Evolutionary conservation across 1,284 basidiomycete genomes (phyloP).

Genomic region (Ustilago bromivora): DNA sequence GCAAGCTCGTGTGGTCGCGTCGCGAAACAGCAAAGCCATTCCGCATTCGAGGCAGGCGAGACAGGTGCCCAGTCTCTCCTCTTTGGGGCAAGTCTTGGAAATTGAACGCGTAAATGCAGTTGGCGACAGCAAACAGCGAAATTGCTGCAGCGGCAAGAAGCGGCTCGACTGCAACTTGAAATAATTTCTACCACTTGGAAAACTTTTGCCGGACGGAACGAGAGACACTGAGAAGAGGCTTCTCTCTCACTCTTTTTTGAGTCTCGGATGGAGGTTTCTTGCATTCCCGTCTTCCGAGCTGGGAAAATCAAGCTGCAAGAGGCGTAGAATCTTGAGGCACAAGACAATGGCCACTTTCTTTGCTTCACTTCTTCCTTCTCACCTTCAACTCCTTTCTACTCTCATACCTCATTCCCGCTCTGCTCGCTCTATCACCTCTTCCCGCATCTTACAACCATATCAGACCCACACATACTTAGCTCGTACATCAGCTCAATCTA

Average conservation of each 20-base stretch:
- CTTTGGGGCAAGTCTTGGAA: slow-evolving; percentile 3
- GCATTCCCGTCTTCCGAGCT: slow-evolving; percentile 45
- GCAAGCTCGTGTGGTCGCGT: slow-evolving; percentile 21
- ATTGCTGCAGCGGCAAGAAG: not conserved
- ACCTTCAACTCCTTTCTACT: slow-evolving; percentile 10
- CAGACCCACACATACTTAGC: not conserved
- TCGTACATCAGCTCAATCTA: slow-evolving; percentile 1
- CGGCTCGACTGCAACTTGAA: slow-evolving; percentile 24
- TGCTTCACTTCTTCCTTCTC: slow-evolving; percentile 27
- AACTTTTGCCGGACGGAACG: slow-evolving; percentile 12
- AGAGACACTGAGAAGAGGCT: not conserved
- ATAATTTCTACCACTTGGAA: slow-evolving; percentile 1
- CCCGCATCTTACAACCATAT: not conserved
- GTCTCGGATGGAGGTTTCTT: slow-evolving; percentile 11
- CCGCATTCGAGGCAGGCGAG: not conserved
- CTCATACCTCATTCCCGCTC: not conserved
- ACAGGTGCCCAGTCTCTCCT: not conserved
- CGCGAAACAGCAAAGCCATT: slow-evolving; percentile 2
- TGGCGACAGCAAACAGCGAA: not conserved
- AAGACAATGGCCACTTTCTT: slow-evolving; percentile 11
- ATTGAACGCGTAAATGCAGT: slow-evolving; percentile 13
- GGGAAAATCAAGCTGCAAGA: slow-evolving; percentile 2
- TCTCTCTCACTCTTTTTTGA: not conserved
- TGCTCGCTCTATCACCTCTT: not conserved
- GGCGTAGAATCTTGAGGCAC: slow-evolving; percentile 3